phyloP scores from a whole-genome alignment of 257 asterid species.

The Solanum phureja region DNA sequence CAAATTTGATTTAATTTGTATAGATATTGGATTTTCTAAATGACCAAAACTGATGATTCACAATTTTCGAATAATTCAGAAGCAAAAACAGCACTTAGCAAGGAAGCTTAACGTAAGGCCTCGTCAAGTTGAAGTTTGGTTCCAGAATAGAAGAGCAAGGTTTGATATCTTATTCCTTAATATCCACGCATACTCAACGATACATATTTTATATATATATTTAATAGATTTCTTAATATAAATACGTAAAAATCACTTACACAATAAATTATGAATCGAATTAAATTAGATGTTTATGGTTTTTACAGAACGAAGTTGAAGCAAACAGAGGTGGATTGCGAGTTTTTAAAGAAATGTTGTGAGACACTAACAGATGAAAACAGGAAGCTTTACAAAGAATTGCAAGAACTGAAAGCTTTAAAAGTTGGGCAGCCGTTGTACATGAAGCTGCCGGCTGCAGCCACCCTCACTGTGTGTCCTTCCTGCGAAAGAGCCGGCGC shows the following conservation, averaged over 20 bases:
- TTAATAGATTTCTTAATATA: neutral
- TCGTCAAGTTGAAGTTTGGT: conserved; percentile 97
- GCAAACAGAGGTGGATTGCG: conserved; percentile 25
- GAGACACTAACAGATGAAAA: conserved; percentile 15
- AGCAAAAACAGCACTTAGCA: conserved; percentile 71
- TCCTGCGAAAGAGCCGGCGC: neutral
- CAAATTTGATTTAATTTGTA: neutral
- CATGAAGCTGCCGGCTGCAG: conserved; percentile 4
- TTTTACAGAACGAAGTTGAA: conserved; percentile 17
- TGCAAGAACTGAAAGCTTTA: conserved; percentile 16
- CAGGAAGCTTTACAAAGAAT: conserved; percentile 9
- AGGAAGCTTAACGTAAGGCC: conserved; percentile 61
- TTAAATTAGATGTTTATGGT: neutral
- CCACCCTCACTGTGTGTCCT: neutral
- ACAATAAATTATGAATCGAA: neutral
- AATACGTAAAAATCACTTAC: neutral
- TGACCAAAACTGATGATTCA: neutral
- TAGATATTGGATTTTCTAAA: neutral
- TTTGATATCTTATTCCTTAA: neutral
- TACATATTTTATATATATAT: too few relatives aligned
- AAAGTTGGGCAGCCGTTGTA: conserved; percentile 2
- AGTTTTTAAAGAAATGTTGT: conserved; percentile 11
- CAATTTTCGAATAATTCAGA: conserved; percentile 19
- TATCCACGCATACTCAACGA: neutral
- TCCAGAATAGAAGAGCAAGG: conserved; percentile 94